phyloP scores from a whole-genome alignment of 1,284 basidiomycete genomes.

The Fomitopsis pinicola region DNA sequence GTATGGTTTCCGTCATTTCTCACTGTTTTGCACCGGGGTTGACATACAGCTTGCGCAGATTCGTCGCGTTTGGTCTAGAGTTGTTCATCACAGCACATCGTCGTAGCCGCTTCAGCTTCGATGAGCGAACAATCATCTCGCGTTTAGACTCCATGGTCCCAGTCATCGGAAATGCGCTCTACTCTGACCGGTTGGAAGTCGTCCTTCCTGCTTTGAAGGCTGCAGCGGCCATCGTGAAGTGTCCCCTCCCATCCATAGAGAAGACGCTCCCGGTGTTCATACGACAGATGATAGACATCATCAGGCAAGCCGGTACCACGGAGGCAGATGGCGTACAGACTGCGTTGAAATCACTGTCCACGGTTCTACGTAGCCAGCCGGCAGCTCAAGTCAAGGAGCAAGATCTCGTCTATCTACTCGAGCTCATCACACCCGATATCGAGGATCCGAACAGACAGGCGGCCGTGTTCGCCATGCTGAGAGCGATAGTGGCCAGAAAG shows the following conservation, averaged over 20 bases:
- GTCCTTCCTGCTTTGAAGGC: constrained; percentile 81
- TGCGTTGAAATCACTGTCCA: constrained; percentile 83
- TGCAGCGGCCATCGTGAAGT: constrained; percentile 79
- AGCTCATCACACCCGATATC: constrained; percentile 86
- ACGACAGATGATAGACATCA: constrained; percentile 82
- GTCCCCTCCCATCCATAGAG: constrained; percentile 76
- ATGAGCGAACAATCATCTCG: constrained; percentile 64
- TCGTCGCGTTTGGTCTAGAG: constrained; percentile 91
- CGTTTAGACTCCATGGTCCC: constrained; percentile 86
- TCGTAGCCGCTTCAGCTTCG: constrained; percentile 84
- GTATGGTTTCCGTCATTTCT: constrained; percentile 33
- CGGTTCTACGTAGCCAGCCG: constrained; percentile 83
- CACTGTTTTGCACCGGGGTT: neutral
- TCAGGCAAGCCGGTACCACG: constrained; percentile 82
- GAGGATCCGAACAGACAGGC: constrained; percentile 90
- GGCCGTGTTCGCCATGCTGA: constrained; percentile 85
- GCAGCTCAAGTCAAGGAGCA: constrained; percentile 82
- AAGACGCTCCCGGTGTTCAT: constrained; percentile 83
- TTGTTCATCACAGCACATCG: constrained; percentile 87
- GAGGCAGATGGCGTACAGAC: constrained; percentile 91
- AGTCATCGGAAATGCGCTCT: constrained; percentile 90
- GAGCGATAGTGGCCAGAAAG: constrained; percentile 88
- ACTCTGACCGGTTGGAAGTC: constrained; percentile 79
- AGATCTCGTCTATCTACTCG: constrained; percentile 84
- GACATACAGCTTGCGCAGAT: constrained; percentile 46